Percentiles rank a stretch among this genome's conserved stretches.
Evolutionary conservation across 2,329 filamentous ascomycete genomes (phyloP).

Genomic region (Calonectria montana): DNA sequence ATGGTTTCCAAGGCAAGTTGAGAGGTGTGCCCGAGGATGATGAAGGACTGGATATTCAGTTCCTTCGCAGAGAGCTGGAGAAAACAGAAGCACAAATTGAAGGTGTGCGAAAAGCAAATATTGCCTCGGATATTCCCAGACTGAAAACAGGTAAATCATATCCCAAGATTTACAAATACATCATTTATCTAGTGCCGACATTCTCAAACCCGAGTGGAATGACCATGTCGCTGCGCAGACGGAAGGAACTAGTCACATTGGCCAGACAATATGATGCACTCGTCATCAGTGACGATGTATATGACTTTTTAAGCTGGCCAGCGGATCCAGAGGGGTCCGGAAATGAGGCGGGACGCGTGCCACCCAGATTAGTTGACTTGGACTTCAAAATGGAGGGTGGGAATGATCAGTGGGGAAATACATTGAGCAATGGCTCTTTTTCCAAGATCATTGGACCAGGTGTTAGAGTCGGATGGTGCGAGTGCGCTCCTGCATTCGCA

Average conservation of each 20-base stretch:
- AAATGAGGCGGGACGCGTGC: background rate
- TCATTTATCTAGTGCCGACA: slow-evolving; percentile 77
- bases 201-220: slow-evolving; percentile 77
- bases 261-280: slow-evolving; percentile 74
- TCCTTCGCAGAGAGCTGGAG: slow-evolving; percentile 12
- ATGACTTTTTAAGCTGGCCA: slow-evolving; percentile 75
- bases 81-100: background rate
- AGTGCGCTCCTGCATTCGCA: slow-evolving; percentile 10
- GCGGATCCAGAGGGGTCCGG: slow-evolving; percentile 57
- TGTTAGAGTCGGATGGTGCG: slow-evolving; percentile 58
- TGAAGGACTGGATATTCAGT: slow-evolving; percentile 32
- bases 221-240: slow-evolving; percentile 68
- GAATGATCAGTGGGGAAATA: slow-evolving; percentile 65
- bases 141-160: slow-evolving; percentile 10
- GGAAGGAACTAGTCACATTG: slow-evolving; percentile 67
- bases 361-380: slow-evolving; percentile 12
- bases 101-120: background rate
- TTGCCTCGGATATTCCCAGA: background rate
- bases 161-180: slow-evolving; percentile 69
- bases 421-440: slow-evolving; percentile 74
- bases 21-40: slow-evolving; percentile 70
- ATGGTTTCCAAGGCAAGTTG: slow-evolving; percentile 65
- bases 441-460: slow-evolving; percentile 75
- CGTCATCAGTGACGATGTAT: slow-evolving; percentile 78
- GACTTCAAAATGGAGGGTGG: slow-evolving; percentile 1